Conservation (phyloP, 2,329 filamentous ascomycete genomes). For the Microcyclosporella mali region DNA sequence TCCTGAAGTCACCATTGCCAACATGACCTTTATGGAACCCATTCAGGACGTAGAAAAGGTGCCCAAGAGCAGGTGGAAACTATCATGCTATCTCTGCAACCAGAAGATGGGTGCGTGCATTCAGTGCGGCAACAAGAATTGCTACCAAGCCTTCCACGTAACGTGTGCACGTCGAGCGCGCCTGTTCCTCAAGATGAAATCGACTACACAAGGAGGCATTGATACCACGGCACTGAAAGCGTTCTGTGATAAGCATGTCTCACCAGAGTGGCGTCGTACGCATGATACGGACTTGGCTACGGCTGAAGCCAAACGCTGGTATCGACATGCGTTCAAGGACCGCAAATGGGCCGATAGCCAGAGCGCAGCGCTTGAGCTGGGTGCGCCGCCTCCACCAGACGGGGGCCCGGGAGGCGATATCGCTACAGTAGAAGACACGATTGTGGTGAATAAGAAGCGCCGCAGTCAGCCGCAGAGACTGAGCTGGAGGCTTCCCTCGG, state of each 20-base stretch:
- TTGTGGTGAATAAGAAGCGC: constrained; percentile 54
- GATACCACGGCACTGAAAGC: constrained; percentile 83
- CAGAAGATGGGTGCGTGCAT: constrained; percentile 98
- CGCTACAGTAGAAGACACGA: constrained; percentile 43
- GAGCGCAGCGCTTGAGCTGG: constrained; percentile 71
- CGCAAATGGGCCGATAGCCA: constrained; percentile 90
- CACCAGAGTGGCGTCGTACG: constrained; percentile 78
- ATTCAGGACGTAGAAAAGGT: constrained; percentile 98
- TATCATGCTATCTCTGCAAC: constrained; percentile 88
- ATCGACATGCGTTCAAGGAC: constrained; percentile 81
- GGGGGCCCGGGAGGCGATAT: constrained; percentile 38
- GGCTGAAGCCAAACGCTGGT: constrained; percentile 78
- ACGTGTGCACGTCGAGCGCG: constrained; percentile 86
- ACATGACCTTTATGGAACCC: constrained; percentile 96
- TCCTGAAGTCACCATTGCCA: constrained; percentile 89
- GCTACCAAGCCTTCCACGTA: constrained; percentile 94
- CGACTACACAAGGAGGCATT: constrained; percentile 71
- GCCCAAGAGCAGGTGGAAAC: constrained; percentile 80
- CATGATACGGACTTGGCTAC: constrained; percentile 77
- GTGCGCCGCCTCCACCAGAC: constrained; percentile 53
- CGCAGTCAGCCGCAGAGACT: constrained; percentile 57
- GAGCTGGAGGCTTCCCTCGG: constrained; percentile 87
- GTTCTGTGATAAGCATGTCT: constrained; percentile 92
- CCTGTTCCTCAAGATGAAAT: constrained; percentile 95
- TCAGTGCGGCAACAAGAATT: constrained; percentile 95